phyloP scores from a whole-genome alignment of 257 asterid species.

The Nyctanthes arbortristis region DNA sequence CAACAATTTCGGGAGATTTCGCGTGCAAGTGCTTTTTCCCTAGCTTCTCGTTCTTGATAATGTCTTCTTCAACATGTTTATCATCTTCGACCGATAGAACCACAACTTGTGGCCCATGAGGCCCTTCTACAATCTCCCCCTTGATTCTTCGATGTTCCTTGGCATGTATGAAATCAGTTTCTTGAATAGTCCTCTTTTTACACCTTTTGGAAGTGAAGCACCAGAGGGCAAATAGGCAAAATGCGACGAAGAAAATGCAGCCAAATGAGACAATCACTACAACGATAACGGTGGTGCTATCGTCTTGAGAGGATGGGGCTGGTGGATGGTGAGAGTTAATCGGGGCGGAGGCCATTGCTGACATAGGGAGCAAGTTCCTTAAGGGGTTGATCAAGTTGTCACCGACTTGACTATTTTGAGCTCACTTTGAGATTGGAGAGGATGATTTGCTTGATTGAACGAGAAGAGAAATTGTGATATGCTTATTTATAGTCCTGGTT shows the following conservation, averaged over 20 bases:
- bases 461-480: conserved; percentile 2
- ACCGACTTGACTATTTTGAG: neutral
- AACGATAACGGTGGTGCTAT: conserved; percentile 30
- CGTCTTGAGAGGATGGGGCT: neutral
- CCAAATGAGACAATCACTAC: conserved; percentile 40
- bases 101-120: conserved; percentile 36
- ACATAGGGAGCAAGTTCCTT: neutral
- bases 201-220: conserved; percentile 41
- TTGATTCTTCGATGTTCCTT: conserved; percentile 41
- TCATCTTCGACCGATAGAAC: conserved; percentile 48
- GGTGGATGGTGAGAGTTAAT: neutral
- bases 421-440: neutral
- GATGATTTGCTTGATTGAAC: conserved; percentile 9
- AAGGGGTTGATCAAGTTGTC: neutral
- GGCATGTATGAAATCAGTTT: conserved; percentile 34
- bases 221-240: conserved; percentile 41
- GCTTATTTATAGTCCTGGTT: neutral
- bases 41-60: conserved; percentile 36
- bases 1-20: conserved; percentile 22
- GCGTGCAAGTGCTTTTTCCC: conserved; percentile 19
- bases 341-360: neutral
- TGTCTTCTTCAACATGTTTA: conserved; percentile 44
- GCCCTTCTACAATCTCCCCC: conserved; percentile 43
- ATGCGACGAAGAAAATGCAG: conserved; percentile 35
- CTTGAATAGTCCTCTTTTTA: conserved; percentile 31